Conservation (phyloP, 164 flowering plant genomes). For the Piper longum region DNA sequence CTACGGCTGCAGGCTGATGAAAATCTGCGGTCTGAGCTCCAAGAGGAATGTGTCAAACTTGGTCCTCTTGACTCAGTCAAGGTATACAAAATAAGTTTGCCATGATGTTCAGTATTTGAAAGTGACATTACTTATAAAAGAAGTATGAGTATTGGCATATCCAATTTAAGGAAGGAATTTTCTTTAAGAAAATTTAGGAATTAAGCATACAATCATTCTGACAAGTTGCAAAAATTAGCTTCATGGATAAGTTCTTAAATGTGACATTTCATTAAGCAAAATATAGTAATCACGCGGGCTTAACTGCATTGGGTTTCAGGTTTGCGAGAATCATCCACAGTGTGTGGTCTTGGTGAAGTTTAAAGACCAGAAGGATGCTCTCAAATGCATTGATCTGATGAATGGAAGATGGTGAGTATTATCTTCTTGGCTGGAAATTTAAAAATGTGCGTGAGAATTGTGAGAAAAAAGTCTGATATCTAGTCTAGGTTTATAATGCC, state of each 20-base stretch:
- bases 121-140: neutral
- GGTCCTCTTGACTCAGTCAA: constrained; percentile 77
- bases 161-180: too few species aligned
- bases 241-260: too few species aligned
- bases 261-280: neutral
- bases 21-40: constrained; percentile 43
- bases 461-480: neutral
- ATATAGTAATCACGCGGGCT: neutral
- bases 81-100: constrained; percentile 20
- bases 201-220: too few species aligned
- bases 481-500: neutral
- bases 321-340: constrained; percentile 90
- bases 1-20: constrained; percentile 48
- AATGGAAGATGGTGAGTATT: constrained; percentile 80
- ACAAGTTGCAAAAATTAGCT: too few species aligned
- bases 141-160: neutral
- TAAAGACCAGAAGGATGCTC: constrained; percentile 74
- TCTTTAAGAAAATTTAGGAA: too few species aligned
- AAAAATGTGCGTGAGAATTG: neutral
- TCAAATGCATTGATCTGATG: constrained; percentile 89
- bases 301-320: constrained; percentile 26
- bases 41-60: constrained; percentile 72
- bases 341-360: constrained; percentile 84
- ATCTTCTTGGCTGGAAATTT: neutral
- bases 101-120: neutral